Conservation (phyloP, 1,284 basidiomycete species). For the Leccinum fallax region DNA sequence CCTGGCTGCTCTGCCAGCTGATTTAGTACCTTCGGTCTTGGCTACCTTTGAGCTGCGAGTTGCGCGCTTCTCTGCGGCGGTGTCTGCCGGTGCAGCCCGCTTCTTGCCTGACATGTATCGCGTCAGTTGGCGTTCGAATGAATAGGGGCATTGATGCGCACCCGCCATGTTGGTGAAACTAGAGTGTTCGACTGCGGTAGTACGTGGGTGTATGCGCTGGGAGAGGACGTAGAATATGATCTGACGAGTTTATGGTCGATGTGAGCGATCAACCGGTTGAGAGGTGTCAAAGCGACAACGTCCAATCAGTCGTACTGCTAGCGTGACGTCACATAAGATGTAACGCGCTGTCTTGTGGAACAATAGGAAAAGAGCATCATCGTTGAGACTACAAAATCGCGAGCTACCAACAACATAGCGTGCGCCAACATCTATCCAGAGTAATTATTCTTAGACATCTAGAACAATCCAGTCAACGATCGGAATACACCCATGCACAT, state of each 20-base stretch:
- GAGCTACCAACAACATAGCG: slow-evolving; percentile 20
- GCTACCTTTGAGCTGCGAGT: slow-evolving; percentile 53
- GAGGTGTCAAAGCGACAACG: slow-evolving; percentile 26
- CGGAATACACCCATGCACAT: background rate
- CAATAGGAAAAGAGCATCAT: slow-evolving; percentile 20
- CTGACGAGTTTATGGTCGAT: slow-evolving; percentile 9
- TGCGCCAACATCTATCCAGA: slow-evolving; percentile 20
- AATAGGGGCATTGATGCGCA: slow-evolving; percentile 29
- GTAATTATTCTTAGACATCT: slow-evolving; percentile 16
- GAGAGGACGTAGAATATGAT: background rate
- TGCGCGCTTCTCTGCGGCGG: slow-evolving; percentile 35
- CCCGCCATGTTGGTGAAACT: slow-evolving; percentile 31
- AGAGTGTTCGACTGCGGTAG: background rate
- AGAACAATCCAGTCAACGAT: slow-evolving; percentile 9
- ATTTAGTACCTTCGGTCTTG: slow-evolving; percentile 42
- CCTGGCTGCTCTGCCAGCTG: slow-evolving; percentile 37
- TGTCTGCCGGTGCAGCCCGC: slow-evolving; percentile 47
- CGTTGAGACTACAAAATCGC: slow-evolving; percentile 29
- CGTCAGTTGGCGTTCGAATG: slow-evolving; percentile 1
- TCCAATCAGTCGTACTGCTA: slow-evolving; percentile 23
- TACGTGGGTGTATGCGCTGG: background rate
- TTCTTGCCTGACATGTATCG: slow-evolving; percentile 42
- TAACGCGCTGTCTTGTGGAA: slow-evolving; percentile 25
- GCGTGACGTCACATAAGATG: slow-evolving; percentile 33
- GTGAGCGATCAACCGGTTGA: slow-evolving; percentile 5